phyloP scores from a whole-genome alignment of 352 stramenopile genomes.

The Globisporangium barbulae region DNA sequence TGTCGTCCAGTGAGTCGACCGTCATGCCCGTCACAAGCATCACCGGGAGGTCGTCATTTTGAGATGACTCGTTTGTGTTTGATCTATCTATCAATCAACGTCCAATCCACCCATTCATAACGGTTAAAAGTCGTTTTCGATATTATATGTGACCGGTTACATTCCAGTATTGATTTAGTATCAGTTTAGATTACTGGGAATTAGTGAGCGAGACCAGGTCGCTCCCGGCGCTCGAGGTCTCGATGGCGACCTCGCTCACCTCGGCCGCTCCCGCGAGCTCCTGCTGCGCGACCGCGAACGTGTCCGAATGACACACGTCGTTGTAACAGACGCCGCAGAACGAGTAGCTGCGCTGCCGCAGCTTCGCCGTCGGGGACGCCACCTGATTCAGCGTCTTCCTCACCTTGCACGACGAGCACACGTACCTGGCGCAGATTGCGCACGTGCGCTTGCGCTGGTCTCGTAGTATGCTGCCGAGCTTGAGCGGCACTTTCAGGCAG shows the following conservation, averaged over 20 bases:
- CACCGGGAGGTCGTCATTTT: slow-evolving; percentile 5
- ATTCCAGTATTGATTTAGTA: no score
- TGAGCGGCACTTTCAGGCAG: not conserved
- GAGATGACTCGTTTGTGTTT: no score
- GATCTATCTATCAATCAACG: no score
- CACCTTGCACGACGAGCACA: slow-evolving; percentile 8
- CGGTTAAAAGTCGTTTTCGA: no score
- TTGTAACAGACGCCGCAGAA: not conserved
- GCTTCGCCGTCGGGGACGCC: not conserved
- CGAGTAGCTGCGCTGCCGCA: not conserved
- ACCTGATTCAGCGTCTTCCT: slow-evolving; percentile 13
- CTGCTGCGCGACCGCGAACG: slow-evolving; percentile 3
- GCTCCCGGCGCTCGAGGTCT: not conserved
- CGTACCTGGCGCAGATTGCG: not conserved
- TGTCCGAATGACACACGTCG: not conserved
- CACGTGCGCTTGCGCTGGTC: slow-evolving; percentile 1
- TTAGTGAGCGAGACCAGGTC: not conserved
- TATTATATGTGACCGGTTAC: not conserved
- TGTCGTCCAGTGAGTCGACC: slow-evolving; percentile 13
- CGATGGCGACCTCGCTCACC: not conserved
- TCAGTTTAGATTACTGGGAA: not conserved
- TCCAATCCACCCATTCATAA: no score
- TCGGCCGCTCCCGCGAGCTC: not conserved
- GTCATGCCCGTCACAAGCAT: slow-evolving; percentile 1
- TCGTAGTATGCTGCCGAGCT: not conserved